Evolutionary conservation across 192 early-diverging fungal genomes (phyloP).

Genomic region (Coemansia aciculifera): DNA sequence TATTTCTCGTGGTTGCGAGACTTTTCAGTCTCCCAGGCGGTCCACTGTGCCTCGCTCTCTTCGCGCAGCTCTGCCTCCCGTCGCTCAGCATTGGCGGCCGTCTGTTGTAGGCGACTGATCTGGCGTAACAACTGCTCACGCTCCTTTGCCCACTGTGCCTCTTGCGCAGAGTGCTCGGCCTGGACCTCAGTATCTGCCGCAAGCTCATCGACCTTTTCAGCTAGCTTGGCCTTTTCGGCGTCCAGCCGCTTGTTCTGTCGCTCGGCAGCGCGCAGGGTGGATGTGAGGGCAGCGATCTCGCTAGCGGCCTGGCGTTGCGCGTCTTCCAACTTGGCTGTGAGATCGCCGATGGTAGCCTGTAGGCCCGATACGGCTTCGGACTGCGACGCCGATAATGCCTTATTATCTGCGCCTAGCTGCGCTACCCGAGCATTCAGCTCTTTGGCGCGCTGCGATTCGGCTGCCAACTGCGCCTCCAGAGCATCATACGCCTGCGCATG

Average conservation of each 20-base stretch:
- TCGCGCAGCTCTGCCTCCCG: conserved; percentile 49
- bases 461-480: conserved; percentile 20
- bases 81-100: conserved; percentile 32
- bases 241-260: conserved; percentile 26
- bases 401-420: conserved; percentile 32
- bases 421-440: conserved; percentile 21
- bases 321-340: conserved; percentile 31
- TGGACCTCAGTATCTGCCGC: conserved; percentile 21
- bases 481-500: conserved; percentile 20
- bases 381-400: conserved; percentile 36
- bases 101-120: conserved; percentile 35
- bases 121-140: conserved; percentile 43
- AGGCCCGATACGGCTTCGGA: conserved; percentile 22
- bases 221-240: conserved; percentile 25
- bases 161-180: conserved; percentile 17
- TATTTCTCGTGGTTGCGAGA: conserved; percentile 41
- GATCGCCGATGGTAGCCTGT: conserved; percentile 32
- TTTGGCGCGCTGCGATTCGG: conserved; percentile 18
- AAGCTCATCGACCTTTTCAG: conserved; percentile 26
- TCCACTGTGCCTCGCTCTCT: conserved; percentile 45
- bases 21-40: conserved; percentile 48
- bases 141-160: conserved; percentile 37
- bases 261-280: conserved; percentile 25
- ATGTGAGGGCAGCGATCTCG: conserved; percentile 11
- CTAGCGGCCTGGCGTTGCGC: conserved; percentile 24